These are phyloP conservation scores for Auricularia sp. DNA, from an alignment of 768 basidiomycete species.

Conservation along the genomic window DNA sequence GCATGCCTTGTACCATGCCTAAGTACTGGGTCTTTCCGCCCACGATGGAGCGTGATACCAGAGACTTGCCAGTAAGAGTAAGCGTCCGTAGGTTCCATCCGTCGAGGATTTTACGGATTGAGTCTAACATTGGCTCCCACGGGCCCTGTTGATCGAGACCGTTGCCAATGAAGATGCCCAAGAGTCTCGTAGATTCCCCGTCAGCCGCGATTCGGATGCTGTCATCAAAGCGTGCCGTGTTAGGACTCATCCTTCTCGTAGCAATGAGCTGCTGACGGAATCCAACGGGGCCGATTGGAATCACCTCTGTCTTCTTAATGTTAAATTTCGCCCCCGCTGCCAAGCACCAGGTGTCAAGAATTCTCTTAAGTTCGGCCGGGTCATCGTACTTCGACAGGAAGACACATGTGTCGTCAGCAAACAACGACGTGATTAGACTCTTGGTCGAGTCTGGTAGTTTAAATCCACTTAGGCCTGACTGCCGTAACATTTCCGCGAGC, in stretches of 20 bases:
- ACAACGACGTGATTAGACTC: slow-evolving; percentile 13
- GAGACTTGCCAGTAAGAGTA: slow-evolving; percentile 17
- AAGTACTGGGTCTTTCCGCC: slow-evolving; percentile 27
- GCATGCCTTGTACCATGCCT: slow-evolving; percentile 28
- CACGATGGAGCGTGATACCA: slow-evolving; percentile 18
- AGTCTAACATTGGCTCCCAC: slow-evolving; percentile 22
- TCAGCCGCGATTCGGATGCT: slow-evolving; percentile 21
- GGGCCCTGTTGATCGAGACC: slow-evolving; percentile 9
- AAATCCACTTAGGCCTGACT: slow-evolving; percentile 15
- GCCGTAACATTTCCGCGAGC: slow-evolving; percentile 22
- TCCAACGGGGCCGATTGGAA: slow-evolving; percentile 21
- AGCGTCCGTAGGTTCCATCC: slow-evolving; percentile 22
- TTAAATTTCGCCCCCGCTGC: slow-evolving; percentile 35
- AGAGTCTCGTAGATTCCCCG: slow-evolving; percentile 17
- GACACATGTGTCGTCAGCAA: slow-evolving; percentile 32
- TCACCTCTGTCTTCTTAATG: slow-evolving; percentile 27
- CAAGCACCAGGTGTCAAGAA: slow-evolving; percentile 32
- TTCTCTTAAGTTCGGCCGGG: slow-evolving; percentile 13
- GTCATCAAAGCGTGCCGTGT: slow-evolving; percentile 5
- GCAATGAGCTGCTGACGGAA: slow-evolving; percentile 10
- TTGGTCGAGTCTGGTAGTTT: slow-evolving; percentile 8
- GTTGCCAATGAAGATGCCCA: slow-evolving; percentile 27
- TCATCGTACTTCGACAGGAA: slow-evolving; percentile 23
- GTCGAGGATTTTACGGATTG: slow-evolving; percentile 14
- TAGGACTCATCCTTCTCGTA: not conserved